phyloP scores from a whole-genome alignment of 1,284 basidiomycete species.

The Ustilago shanxiensis region DNA sequence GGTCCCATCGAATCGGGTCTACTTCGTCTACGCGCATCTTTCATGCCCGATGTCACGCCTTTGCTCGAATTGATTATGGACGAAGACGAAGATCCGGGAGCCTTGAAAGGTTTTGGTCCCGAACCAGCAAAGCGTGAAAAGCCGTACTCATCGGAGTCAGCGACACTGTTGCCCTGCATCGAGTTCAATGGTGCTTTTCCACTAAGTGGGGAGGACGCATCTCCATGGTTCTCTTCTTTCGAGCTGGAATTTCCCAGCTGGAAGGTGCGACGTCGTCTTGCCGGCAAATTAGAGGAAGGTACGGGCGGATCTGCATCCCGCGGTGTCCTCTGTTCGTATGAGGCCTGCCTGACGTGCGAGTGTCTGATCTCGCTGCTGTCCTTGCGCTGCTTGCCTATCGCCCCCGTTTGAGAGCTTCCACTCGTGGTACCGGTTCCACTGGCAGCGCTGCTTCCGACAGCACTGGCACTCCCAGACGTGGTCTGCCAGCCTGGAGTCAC shows the following conservation, averaged over 20 bases:
- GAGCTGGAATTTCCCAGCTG: constrained; percentile 35
- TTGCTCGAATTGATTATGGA: constrained; percentile 25
- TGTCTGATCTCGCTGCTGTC: neutral
- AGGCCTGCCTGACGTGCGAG: neutral
- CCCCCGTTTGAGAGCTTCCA: constrained; percentile 39
- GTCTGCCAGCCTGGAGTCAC: constrained; percentile 56
- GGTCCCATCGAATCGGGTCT: constrained; percentile 51
- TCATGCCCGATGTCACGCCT: constrained; percentile 36
- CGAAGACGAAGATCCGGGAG: constrained; percentile 21
- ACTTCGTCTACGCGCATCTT: constrained; percentile 30
- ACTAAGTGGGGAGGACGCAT: neutral
- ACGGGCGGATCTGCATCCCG: constrained; percentile 7
- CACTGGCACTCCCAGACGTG: constrained; percentile 31
- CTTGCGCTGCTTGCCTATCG: constrained; percentile 13
- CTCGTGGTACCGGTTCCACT: constrained; percentile 48
- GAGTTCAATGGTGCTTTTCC: neutral
- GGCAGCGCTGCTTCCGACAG: constrained; percentile 44
- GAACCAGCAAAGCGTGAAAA: constrained; percentile 33
- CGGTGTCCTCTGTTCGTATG: constrained; percentile 6
- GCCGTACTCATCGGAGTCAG: constrained; percentile 18
- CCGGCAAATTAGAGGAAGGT: constrained; percentile 21
- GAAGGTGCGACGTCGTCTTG: constrained; percentile 44
- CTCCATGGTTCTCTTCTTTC: constrained; percentile 3
- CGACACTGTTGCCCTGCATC: constrained; percentile 1
- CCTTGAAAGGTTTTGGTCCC: constrained; percentile 27